Evolutionary conservation across 164 flowering plant genomes (phyloP).

Genomic region (Vitis amurensis): DNA sequence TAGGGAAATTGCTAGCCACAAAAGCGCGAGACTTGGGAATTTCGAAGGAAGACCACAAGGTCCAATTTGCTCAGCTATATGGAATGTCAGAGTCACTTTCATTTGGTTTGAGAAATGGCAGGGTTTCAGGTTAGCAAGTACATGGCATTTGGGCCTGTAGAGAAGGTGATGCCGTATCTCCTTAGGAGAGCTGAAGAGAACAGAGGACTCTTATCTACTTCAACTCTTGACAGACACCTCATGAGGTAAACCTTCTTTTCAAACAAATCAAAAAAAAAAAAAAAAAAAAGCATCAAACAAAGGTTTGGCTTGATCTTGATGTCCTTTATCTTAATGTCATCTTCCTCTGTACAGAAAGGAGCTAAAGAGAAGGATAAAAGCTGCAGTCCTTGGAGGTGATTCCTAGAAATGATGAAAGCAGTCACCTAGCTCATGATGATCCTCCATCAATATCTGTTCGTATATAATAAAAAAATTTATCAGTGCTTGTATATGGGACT

Average conservation of each 20-base stretch:
- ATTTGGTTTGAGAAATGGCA: conserved; percentile 68
- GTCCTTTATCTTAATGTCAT: neutral
- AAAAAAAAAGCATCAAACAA: neutral
- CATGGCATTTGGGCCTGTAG: conserved; percentile 83
- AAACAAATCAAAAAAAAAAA: too few species aligned
- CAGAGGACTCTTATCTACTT: conserved; percentile 68
- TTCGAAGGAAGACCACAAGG: conserved; percentile 43
- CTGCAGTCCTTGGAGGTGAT: conserved; percentile 15
- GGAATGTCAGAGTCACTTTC: conserved; percentile 93
- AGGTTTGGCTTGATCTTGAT: neutral
- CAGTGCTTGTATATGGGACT: too few species aligned
- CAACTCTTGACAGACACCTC: conserved; percentile 61
- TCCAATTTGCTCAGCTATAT: conserved; percentile 90
- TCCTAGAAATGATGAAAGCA: neutral
- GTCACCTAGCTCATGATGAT: too few species aligned
- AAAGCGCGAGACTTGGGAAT: conserved; percentile 70
- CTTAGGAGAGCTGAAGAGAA: conserved; percentile 94
- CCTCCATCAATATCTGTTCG: too few species aligned
- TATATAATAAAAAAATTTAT: too few species aligned
- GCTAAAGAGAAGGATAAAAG: conserved; percentile 51
- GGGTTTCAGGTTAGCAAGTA: conserved; percentile 94
- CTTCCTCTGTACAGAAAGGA: conserved; percentile 44
- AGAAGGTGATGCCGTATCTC: conserved; percentile 80
- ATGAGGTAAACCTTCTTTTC: conserved; percentile 48
- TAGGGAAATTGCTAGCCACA: conserved; percentile 64